Percentiles rank a stretch among this genome's conserved stretches.
phyloP scores from a whole-genome alignment of 176 grass and related monocot genomes.

The Paspalum notatum region DNA sequence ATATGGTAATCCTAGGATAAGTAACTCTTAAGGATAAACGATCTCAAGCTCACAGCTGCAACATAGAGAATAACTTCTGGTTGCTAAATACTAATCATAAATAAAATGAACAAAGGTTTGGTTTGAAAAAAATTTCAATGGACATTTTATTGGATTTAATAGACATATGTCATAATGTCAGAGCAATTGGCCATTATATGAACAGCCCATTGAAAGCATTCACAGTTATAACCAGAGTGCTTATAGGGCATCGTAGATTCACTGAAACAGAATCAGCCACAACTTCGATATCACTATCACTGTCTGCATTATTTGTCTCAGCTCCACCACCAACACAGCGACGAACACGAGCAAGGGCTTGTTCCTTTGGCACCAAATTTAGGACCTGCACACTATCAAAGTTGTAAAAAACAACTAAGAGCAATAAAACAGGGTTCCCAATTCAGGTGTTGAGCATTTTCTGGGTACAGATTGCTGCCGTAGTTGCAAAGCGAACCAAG shows the following conservation, averaged over 20 bases:
- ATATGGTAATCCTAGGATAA: background rate
- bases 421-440: conserved; percentile 27
- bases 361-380: conserved; percentile 79
- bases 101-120: conserved; percentile 11
- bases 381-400: conserved; percentile 61
- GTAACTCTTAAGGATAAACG: conserved; percentile 1
- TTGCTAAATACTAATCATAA: background rate
- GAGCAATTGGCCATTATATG: conserved; percentile 25
- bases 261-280: conserved; percentile 80
- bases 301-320: conserved; percentile 62
- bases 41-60: no score
- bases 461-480: conserved; percentile 13
- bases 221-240: conserved; percentile 34
- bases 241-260: conserved; percentile 92
- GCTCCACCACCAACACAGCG: conserved; percentile 86
- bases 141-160: background rate
- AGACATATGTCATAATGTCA: background rate
- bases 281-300: conserved; percentile 93
- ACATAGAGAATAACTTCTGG: no score
- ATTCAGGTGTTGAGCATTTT: conserved; percentile 26
- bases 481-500: conserved; percentile 20
- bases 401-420: conserved; percentile 18
- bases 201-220: conserved; percentile 28
- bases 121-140: background rate
- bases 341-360: conserved; percentile 75